A percentile compares a stretch with the other conserved stretches of the same genome.
Evolutionary conservation across 2,329 filamentous ascomycete genomes (phyloP).

Genomic region (Fusarium liriodendri): DNA sequence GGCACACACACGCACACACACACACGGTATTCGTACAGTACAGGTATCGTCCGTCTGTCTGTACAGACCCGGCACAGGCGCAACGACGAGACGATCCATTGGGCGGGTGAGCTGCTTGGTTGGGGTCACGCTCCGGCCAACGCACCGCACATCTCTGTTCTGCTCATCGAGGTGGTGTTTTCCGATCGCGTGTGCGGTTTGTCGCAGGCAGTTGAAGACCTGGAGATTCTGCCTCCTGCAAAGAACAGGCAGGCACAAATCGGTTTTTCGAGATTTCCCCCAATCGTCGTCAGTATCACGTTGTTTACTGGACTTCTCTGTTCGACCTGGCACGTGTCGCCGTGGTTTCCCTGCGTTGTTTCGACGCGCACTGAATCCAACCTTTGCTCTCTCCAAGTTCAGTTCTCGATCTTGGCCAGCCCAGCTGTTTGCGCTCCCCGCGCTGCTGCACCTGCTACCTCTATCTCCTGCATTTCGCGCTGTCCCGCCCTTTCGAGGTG

Average conservation of each 20-base stretch:
- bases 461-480: background rate
- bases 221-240: conserved; percentile 6
- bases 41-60: conserved; percentile 8
- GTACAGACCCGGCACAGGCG: conserved; percentile 29
- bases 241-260: background rate
- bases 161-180: conserved; percentile 17
- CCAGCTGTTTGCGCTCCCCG: background rate
- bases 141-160: conserved; percentile 23
- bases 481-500: background rate
- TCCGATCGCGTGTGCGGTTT: conserved; percentile 15
- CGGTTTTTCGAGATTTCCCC: conserved; percentile 1
- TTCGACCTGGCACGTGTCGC: conserved; percentile 24
- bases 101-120: conserved; percentile 20
- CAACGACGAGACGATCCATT: conserved; percentile 32
- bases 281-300: conserved; percentile 20
- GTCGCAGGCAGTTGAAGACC: background rate
- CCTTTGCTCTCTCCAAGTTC: background rate
- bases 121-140: conserved; percentile 37
- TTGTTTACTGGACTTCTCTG: background rate
- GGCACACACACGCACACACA: background rate
- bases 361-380: background rate
- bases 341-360: conserved; percentile 19
- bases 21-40: conserved; percentile 26
- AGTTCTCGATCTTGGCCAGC: background rate
- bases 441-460: background rate